phyloP scores from a whole-genome alignment of 1,284 basidiomycete genomes.

The Trichosporon sp. region DNA sequence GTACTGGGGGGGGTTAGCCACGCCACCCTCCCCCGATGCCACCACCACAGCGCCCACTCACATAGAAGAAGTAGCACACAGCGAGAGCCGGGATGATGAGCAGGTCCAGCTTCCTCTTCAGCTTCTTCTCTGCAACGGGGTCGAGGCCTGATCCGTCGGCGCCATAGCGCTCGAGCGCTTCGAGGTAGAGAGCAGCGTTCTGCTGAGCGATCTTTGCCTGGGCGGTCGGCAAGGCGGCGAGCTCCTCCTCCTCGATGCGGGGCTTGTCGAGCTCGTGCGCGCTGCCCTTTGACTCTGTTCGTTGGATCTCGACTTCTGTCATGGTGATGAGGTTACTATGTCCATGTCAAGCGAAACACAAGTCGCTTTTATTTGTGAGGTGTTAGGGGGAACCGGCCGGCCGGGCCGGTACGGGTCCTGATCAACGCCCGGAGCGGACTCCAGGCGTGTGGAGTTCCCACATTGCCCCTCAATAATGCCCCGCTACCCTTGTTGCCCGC shows the following conservation, averaged over 20 bases:
- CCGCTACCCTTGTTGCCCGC: not conserved
- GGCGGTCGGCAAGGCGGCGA: constrained; percentile 12
- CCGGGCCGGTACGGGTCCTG: too few species aligned
- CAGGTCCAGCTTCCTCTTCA: constrained; percentile 47
- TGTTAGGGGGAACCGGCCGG: too few species aligned
- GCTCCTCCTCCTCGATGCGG: constrained; percentile 5
- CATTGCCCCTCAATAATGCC: not conserved
- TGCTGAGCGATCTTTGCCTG: constrained; percentile 22
- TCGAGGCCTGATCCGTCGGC: constrained; percentile 44
- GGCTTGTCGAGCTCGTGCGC: not conserved
- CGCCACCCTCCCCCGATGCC: not conserved
- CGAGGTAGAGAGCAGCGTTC: constrained; percentile 47
- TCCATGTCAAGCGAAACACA: too few species aligned
- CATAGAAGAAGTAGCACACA: constrained; percentile 52
- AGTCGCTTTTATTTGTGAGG: not conserved
- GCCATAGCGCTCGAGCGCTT: constrained; percentile 50
- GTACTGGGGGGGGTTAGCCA: constrained; percentile 31
- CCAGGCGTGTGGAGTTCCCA: not conserved
- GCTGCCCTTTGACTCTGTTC: constrained; percentile 25
- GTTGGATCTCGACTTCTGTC: not conserved
- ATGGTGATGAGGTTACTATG: not conserved
- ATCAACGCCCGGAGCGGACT: not conserved
- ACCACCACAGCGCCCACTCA: constrained; percentile 11
- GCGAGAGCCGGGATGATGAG: constrained; percentile 49
- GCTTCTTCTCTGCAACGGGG: constrained; percentile 45